phyloP scores from a whole-genome alignment of 805 yeast genomes.

The Suhomyces prunicola region DNA sequence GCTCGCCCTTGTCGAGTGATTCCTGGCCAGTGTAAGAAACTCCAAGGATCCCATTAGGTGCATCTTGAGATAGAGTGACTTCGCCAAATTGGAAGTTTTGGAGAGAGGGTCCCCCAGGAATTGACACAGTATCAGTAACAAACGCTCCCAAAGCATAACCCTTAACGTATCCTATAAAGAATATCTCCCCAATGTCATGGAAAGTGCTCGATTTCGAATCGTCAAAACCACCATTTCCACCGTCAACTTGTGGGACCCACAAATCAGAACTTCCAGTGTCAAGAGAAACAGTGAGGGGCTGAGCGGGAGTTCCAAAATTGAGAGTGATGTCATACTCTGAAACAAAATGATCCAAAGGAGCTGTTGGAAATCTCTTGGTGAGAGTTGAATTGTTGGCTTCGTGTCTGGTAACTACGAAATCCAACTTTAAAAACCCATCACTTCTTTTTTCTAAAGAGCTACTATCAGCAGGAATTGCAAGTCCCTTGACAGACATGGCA shows the following conservation, averaged over 20 bases:
- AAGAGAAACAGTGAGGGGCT: conserved; percentile 7
- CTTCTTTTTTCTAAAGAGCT: background rate
- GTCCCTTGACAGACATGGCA: background rate
- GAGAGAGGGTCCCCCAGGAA: conserved; percentile 7
- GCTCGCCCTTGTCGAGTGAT: background rate
- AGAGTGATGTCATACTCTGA: conserved; percentile 4
- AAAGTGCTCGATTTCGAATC: conserved; percentile 6
- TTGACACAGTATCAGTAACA: conserved; percentile 5
- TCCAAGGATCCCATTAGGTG: conserved; percentile 11
- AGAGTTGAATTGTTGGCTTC: background rate
- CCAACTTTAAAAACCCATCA: background rate
- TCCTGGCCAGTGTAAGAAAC: background rate
- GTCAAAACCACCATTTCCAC: conserved; percentile 1
- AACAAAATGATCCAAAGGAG: conserved; percentile 1
- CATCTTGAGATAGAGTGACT: background rate
- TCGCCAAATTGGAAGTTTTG: conserved; percentile 9
- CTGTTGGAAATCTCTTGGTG: background rate
- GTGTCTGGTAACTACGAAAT: background rate
- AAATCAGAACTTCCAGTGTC: conserved; percentile 13
- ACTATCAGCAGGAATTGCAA: background rate
- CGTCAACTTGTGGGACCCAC: conserved; percentile 1
- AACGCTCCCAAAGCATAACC: conserved; percentile 1
- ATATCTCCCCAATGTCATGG: background rate
- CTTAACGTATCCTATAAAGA: conserved; percentile 2
- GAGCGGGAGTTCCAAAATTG: conserved; percentile 8